A percentile compares a stretch with the other conserved stretches of the same genome.
Conservation (phyloP, 345 rosid genomes). For the Hypericum perforatum region DNA sequence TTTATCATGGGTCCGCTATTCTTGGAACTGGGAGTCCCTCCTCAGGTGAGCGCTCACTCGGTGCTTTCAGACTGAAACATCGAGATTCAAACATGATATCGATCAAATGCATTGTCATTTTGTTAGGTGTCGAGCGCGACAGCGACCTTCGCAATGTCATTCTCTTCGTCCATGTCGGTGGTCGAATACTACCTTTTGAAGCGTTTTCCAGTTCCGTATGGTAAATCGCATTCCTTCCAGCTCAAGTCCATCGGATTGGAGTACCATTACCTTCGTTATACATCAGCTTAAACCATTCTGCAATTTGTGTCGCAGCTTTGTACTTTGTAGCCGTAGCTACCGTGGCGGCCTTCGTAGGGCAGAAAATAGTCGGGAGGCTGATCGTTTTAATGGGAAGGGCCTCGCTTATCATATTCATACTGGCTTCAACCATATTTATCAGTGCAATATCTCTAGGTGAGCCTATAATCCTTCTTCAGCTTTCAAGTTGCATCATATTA, state of each 20-base stretch:
- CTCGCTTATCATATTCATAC: conserved; percentile 5
- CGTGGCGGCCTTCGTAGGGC: conserved; percentile 5
- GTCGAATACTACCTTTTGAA: conserved; percentile 3
- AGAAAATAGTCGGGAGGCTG: conserved; percentile 4
- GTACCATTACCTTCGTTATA: neutral
- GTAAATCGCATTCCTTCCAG: too few relatives aligned
- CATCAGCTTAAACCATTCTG: neutral
- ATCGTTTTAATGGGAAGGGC: conserved; percentile 2
- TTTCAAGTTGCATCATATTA: neutral
- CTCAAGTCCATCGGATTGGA: too few relatives aligned
- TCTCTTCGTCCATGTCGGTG: conserved; percentile 6
- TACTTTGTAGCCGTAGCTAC: conserved; percentile 5
- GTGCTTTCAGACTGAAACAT: neutral
- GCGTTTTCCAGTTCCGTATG: conserved; percentile 6
- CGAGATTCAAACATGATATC: neutral
- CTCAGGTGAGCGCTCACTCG: conserved; percentile 6
- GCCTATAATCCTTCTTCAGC: neutral
- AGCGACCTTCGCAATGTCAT: conserved; percentile 4
- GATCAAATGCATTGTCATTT: neutral
- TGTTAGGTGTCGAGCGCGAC: conserved; percentile 14
- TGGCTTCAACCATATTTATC: conserved; percentile 3
- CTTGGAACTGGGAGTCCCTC: conserved; percentile 9
- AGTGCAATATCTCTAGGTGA: conserved; percentile 7
- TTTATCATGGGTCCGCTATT: conserved; percentile 7
- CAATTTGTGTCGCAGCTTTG: conserved; percentile 2